These are phyloP conservation scores for Cladosporium colombiae DNA, from an alignment of 2,329 filamentous ascomycete species.

Conservation along the genomic window DNA sequence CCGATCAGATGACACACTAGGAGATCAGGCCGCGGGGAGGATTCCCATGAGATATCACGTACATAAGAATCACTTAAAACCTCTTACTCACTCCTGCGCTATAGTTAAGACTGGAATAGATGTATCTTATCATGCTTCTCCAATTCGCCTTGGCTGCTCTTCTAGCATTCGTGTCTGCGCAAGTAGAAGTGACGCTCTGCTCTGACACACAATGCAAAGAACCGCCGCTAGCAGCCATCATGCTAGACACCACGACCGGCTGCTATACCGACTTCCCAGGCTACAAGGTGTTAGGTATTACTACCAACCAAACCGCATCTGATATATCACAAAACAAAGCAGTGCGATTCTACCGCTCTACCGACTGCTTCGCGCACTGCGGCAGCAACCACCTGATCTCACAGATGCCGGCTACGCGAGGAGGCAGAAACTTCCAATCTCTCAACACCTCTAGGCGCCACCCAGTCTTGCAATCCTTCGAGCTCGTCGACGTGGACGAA, in stretches of 20 bases:
- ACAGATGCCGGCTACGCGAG: background rate
- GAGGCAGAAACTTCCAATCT: background rate
- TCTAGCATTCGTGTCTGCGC: background rate
- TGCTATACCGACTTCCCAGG: background rate
- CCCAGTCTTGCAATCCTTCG: constrained; percentile 12
- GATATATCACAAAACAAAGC: background rate
- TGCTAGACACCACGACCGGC: background rate
- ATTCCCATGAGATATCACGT: background rate
- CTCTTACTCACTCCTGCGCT: background rate
- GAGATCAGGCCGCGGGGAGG: background rate
- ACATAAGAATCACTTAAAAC: background rate
- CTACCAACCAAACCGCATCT: background rate
- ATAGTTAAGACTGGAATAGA: background rate
- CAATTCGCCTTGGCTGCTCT: background rate
- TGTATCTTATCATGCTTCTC: background rate
- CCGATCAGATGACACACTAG: background rate
- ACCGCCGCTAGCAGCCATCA: background rate
- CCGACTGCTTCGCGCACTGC: background rate
- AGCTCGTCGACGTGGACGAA: constrained; percentile 15
- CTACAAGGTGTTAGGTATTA: background rate
- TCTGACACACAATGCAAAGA: background rate
- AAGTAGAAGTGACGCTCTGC: background rate
- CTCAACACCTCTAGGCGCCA: background rate
- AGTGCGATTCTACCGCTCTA: background rate
- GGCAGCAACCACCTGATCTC: background rate